Percentiles rank a stretch among this genome's conserved stretches.
These are phyloP conservation scores for Trifolium dubium DNA, from an alignment of 306 rosid species.

Conservation along the genomic window DNA sequence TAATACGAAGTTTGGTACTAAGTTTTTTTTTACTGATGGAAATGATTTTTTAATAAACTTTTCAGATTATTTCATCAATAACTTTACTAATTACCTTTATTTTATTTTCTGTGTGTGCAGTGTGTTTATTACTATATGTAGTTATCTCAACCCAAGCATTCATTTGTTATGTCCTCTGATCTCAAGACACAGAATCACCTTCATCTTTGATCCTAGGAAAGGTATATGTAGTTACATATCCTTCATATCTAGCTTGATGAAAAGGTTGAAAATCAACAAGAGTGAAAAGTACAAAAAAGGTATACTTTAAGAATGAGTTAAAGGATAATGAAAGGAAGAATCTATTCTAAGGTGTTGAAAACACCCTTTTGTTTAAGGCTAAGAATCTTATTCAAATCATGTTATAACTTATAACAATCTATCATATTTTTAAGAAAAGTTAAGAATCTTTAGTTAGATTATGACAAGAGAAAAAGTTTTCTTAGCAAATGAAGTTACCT, in stretches of 20 bases:
- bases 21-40: too few relatives aligned
- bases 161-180: not conserved
- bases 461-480: conserved; percentile 56
- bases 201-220: conserved; percentile 52
- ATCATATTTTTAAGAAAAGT: conserved; percentile 38
- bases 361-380: conserved; percentile 56
- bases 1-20: too few relatives aligned
- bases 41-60: too few relatives aligned
- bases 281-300: conserved; percentile 45
- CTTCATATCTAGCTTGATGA: conserved; percentile 28
- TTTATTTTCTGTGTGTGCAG: not conserved
- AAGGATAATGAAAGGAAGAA: conserved; percentile 74
- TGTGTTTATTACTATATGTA: not conserved
- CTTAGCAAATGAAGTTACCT: conserved; percentile 41
- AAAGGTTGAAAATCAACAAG: conserved; percentile 28
- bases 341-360: conserved; percentile 58
- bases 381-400: conserved; percentile 61
- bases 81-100: not conserved
- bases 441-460: conserved; percentile 54
- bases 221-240: conserved; percentile 43
- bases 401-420: not conserved
- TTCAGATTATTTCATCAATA: too few relatives aligned
- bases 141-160: not conserved
- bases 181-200: not conserved
- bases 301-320: conserved; percentile 54